phyloP scores from a whole-genome alignment of 2,329 filamentous ascomycete genomes.

The Microsporum ferrugineum region DNA sequence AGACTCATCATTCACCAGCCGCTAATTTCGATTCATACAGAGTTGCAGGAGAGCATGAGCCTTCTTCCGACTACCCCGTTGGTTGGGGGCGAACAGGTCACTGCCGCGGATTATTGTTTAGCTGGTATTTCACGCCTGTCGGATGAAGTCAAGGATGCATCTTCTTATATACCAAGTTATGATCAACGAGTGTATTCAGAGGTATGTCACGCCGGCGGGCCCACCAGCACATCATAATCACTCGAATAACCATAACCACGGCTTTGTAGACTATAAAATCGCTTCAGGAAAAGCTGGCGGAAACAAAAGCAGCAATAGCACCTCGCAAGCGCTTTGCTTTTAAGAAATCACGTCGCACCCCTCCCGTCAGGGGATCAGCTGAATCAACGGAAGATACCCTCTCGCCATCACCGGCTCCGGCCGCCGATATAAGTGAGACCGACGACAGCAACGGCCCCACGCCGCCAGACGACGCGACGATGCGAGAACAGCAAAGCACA shows the following conservation, averaged over 20 bases:
- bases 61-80: constrained; percentile 52
- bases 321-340: constrained; percentile 79
- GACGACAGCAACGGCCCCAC: too few relatives aligned
- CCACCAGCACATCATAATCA: neutral
- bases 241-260: neutral
- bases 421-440: neutral
- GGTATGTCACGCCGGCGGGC: constrained; percentile 35
- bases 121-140: constrained; percentile 69
- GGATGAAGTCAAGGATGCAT: constrained; percentile 72
- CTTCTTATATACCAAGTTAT: constrained; percentile 72
- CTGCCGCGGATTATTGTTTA: constrained; percentile 70
- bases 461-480: too few relatives aligned
- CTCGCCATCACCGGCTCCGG: neutral
- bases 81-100: constrained; percentile 61
- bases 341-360: constrained; percentile 47
- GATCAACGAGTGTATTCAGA: constrained; percentile 79
- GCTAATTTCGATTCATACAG: constrained; percentile 35
- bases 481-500: neutral
- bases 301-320: constrained; percentile 53
- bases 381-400: neutral
- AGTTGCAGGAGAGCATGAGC: constrained; percentile 63
- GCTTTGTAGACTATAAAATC: constrained; percentile 58
- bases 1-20: neutral
- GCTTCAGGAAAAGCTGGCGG: constrained; percentile 65
- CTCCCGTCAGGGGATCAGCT: constrained; percentile 43